phyloP scores from a whole-genome alignment of 352 stramenopile genomes.

The Achlya hypogyna region DNA sequence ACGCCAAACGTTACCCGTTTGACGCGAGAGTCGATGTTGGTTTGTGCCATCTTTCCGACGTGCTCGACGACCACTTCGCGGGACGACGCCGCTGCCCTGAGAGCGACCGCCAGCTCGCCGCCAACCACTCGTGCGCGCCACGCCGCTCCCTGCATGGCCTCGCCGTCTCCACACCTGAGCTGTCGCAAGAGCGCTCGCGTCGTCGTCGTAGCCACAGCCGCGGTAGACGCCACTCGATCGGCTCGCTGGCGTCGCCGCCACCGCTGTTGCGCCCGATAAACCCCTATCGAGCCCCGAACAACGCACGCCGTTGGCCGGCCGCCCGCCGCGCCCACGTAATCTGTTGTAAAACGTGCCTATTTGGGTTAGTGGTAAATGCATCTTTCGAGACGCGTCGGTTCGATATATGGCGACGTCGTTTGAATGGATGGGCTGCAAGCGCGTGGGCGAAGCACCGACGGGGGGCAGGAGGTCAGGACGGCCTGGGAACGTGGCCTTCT shows the following conservation, averaged over 20 bases:
- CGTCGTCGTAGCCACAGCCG: neutral
- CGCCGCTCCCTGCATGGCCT: neutral
- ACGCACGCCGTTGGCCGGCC: too few relatives aligned
- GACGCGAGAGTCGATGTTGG: neutral
- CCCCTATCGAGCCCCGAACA: too few relatives aligned
- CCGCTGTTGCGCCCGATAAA: too few relatives aligned
- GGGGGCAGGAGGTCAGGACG: neutral
- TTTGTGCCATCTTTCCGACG: neutral
- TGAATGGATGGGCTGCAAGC: slow-evolving; percentile 6
- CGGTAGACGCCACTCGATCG: neutral
- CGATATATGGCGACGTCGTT: slow-evolving; percentile 13
- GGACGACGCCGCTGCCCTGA: too few relatives aligned
- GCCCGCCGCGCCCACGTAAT: too few relatives aligned
- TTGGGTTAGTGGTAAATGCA: slow-evolving; percentile 13
- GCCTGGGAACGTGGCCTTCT: neutral
- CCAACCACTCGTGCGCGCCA: too few relatives aligned
- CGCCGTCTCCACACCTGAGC: neutral
- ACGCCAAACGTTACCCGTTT: neutral
- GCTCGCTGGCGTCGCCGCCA: too few relatives aligned
- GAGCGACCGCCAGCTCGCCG: too few relatives aligned
- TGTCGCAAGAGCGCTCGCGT: neutral
- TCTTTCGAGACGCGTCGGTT: slow-evolving; percentile 8
- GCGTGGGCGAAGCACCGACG: neutral
- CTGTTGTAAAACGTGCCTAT: too few relatives aligned
- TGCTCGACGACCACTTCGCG: neutral